Conservation (phyloP, 805 yeast genomes). For the Teunomyces atbi region DNA sequence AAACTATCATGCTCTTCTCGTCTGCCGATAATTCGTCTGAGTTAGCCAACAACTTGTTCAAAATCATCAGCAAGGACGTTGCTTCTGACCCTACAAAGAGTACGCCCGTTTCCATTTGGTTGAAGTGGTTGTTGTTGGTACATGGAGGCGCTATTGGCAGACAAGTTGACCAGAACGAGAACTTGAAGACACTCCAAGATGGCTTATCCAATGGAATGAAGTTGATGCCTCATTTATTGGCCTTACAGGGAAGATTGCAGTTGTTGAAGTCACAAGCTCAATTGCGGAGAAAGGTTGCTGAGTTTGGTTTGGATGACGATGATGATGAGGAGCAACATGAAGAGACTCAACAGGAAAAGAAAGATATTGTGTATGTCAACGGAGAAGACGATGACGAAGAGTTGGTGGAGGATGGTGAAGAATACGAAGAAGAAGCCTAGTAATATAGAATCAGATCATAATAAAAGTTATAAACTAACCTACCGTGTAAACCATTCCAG, state of each 20-base stretch:
- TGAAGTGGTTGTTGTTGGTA: constrained; percentile 72
- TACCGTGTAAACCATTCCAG: constrained; percentile 27
- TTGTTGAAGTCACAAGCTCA: constrained; percentile 73
- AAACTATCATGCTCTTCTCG: constrained; percentile 35
- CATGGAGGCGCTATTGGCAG: constrained; percentile 65
- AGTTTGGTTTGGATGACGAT: constrained; percentile 11
- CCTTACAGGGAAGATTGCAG: constrained; percentile 83
- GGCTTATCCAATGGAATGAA: constrained; percentile 56
- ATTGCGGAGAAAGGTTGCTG: constrained; percentile 44
- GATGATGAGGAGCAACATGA: constrained; percentile 17
- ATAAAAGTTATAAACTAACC: not conserved
- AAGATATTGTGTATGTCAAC: constrained; percentile 34
- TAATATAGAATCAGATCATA: constrained; percentile 19
- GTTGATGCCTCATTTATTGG: constrained; percentile 63
- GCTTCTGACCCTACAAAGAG: constrained; percentile 27
- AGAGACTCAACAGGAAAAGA: constrained; percentile 18
- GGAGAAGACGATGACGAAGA: constrained; percentile 40
- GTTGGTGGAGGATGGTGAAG: constrained; percentile 19
- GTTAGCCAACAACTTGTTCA: constrained; percentile 23
- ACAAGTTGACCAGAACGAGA: constrained; percentile 50
- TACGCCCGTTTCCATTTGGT: constrained; percentile 53
- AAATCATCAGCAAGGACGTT: constrained; percentile 25
- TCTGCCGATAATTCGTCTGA: constrained; percentile 27
- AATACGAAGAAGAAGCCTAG: constrained; percentile 43
- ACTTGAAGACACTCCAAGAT: constrained; percentile 56